Base-by-base conservation (phyloP, 75 land plant genomes). In the Larix kaempferi region DNA sequence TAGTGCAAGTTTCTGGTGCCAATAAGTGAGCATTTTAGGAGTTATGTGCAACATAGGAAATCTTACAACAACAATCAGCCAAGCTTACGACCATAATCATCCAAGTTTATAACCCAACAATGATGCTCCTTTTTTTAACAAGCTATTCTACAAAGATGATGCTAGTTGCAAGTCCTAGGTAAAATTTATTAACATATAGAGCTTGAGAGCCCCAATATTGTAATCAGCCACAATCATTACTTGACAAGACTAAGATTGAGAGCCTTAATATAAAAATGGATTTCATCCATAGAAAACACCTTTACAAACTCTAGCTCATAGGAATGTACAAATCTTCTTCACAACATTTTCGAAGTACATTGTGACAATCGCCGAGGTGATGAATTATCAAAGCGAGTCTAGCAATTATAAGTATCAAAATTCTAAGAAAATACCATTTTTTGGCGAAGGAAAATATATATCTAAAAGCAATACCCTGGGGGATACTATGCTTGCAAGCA, bases 371-470 rank as follows among this genome's bases (percentile, higher is more conserved):
- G 84, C 92, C 77, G 84, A 64, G 0, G 83, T 83, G 27, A 88
- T 63, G 26, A 92, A 73, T 77, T 92, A 92, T 23, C 90, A 82
- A 59, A 92, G 75, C 25, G 86, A 81, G 78, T 92, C 92, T 15
- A 92, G 94, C 71, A 92, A 86, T 80, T 92, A 90, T 33, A 92
- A 62, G n/a, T 86, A 86, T 55, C 52, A 56, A 58, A 88, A 80
- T 79, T 86, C 94, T 76, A 92, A 80, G 19, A 90, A 90, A 58
- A 76, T 77, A 19, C 19, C 74, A 29, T 23, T 66, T n/a, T 73
- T 59, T 26, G 82, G 84, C 41, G 56, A 60, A 49, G 84, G 80
- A 1, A 86, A 62, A 16, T 85, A 44, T 59, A 92, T 92, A 62
- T 92, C 90, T 21, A 83, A 62, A 12, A 88, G 60, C 11, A 92